Evolutionary conservation across 1,139 yeast species (phyloP).

Genomic region (Geotrichum australiense): DNA sequence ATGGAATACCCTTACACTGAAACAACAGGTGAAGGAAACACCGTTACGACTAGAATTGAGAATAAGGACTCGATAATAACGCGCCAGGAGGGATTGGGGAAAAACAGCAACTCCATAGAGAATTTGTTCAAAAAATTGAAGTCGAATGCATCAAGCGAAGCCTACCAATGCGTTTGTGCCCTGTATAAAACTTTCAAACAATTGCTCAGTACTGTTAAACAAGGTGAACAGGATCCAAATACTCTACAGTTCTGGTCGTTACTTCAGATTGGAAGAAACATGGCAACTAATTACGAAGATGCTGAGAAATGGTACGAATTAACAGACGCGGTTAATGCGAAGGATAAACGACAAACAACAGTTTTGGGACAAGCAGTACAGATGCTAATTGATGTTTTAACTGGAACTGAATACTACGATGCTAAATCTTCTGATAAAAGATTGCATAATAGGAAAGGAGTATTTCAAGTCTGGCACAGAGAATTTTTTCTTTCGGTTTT

Average conservation of each 20-base stretch:
- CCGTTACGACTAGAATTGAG: background rate
- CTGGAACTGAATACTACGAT: background rate
- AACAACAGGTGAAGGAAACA: background rate
- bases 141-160: slow-evolving; percentile 6
- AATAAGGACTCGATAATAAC: background rate
- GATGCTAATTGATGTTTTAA: background rate
- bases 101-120: background rate
- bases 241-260: slow-evolving; percentile 7
- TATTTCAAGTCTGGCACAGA: too few relatives aligned
- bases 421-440: background rate
- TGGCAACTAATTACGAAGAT: slow-evolving; percentile 4
- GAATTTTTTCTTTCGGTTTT: background rate
- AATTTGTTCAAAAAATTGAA: slow-evolving; percentile 7
- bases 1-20: slow-evolving; percentile 11
- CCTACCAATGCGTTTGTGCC: slow-evolving; percentile 5
- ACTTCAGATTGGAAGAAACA: slow-evolving; percentile 12
- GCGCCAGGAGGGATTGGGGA: background rate
- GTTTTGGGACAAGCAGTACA: slow-evolving; percentile 10
- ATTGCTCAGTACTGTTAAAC: too few relatives aligned
- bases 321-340: slow-evolving; percentile 6
- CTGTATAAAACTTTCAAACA: slow-evolving; percentile 11
- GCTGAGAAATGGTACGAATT: slow-evolving; percentile 12
- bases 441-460: background rate
- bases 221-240: too few relatives aligned
- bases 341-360: slow-evolving; percentile 3